These are phyloP conservation scores for Saccharomyces hybrid DNA, from an alignment of 1,139 yeast genomes.

Conservation along the genomic window DNA sequence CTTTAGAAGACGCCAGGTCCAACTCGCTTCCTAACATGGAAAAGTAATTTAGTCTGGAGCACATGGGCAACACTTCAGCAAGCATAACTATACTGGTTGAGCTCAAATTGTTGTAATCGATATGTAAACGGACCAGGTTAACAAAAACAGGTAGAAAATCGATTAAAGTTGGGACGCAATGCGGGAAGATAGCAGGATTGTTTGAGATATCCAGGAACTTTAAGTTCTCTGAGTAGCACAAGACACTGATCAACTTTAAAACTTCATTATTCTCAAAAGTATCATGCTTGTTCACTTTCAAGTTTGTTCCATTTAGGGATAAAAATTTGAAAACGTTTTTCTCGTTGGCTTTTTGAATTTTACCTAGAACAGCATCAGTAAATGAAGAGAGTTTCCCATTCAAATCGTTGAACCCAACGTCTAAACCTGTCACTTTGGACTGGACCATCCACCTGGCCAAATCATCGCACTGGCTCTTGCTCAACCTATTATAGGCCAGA, in stretches of 20 bases:
- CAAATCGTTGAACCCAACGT: conserved; percentile 65
- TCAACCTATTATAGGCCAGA: conserved; percentile 57
- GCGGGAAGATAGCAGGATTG: conserved; percentile 51
- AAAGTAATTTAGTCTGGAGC: conserved; percentile 49
- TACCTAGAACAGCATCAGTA: conserved; percentile 34
- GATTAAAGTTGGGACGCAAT: conserved; percentile 35
- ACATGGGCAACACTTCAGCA: conserved; percentile 56
- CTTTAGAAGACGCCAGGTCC: conserved; percentile 45
- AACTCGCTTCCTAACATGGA: conserved; percentile 56
- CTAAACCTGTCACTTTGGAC: conserved; percentile 44
- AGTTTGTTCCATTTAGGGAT: conserved; percentile 48
- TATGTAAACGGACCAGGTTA: conserved; percentile 47
- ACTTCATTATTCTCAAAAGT: conserved; percentile 28
- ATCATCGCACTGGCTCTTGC: conserved; percentile 43
- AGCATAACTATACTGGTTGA: conserved; percentile 44
- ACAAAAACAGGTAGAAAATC: conserved; percentile 55
- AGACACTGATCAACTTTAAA: conserved; percentile 25
- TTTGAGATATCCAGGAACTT: conserved; percentile 62
- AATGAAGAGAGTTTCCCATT: conserved; percentile 49
- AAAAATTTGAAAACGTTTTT: conserved; percentile 37
- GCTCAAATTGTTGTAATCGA: conserved; percentile 52
- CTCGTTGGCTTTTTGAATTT: conserved; percentile 20
- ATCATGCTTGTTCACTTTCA: conserved; percentile 32
- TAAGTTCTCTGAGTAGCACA: conserved; percentile 46
- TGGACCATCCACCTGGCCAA: conserved; percentile 44